phyloP scores from a whole-genome alignment of 345 rosid species.

The Ailanthus altissimus region DNA sequence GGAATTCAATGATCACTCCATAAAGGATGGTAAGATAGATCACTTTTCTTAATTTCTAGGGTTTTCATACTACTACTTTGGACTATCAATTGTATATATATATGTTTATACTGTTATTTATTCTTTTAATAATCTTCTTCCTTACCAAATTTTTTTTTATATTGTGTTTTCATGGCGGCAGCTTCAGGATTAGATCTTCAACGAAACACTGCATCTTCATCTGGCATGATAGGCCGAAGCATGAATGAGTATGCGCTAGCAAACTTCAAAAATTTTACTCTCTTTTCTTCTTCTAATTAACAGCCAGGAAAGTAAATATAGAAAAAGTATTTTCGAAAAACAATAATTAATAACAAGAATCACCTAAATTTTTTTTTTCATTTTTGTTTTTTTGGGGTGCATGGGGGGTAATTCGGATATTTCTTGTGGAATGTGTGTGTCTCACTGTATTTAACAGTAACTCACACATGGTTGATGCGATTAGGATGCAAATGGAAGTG shows the following conservation, averaged over 20 bases:
- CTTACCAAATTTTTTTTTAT: neutral
- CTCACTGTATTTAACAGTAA: slow-evolving; percentile 33
- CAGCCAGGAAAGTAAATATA: neutral
- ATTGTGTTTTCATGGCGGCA: slow-evolving; percentile 22
- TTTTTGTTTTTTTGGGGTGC: slow-evolving; percentile 19
- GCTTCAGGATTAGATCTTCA: slow-evolving; percentile 85
- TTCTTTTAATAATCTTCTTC: neutral
- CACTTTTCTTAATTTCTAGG: slow-evolving; percentile 38
- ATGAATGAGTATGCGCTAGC: slow-evolving; percentile 82
- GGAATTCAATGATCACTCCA: slow-evolving; percentile 92
- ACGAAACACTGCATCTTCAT: slow-evolving; percentile 81
- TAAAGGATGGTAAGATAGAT: slow-evolving; percentile 79
- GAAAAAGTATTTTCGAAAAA: neutral
- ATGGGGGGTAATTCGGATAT: slow-evolving; percentile 14
- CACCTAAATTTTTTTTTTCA: slow-evolving; percentile 10
- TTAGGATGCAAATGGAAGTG: slow-evolving; percentile 99
- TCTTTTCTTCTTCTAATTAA: neutral
- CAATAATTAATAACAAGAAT: slow-evolving; percentile 1
- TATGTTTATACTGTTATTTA: neutral
- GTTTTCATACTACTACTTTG: slow-evolving; percentile 21
- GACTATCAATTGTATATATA: neutral
- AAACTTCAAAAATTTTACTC: neutral
- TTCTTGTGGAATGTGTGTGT: slow-evolving; percentile 34
- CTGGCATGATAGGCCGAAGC: slow-evolving; percentile 83
- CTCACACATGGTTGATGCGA: slow-evolving; percentile 55